Base-by-base conservation (phyloP, 441 rosid genomes). In the Jatropha podagrica region DNA sequence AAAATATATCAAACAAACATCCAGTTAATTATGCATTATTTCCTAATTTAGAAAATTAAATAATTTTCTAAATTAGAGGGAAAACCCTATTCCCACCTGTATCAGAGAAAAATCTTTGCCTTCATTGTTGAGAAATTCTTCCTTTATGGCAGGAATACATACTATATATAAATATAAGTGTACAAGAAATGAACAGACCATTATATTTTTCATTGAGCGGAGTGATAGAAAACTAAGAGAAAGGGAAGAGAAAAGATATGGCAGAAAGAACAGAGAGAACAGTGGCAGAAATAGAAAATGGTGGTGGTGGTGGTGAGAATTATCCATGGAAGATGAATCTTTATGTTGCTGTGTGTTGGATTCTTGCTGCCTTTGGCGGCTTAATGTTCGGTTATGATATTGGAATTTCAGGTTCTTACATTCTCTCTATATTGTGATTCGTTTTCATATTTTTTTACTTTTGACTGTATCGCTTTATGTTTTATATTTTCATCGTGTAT, bases 381-480 rank as follows among this genome's bases (percentile, higher is more conserved):
- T 77, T 89, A 32, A 86, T 91, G 83, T 91, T 91, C 14, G 93
- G 96, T 15, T 91, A 91, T 61, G 93, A 88, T 76, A 91, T 91
- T 62, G 95, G 95, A 71, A 86, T 90, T 64, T 90, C 95, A 72
- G 90, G 92, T 87, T 37, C 56, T 32, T 59, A 6, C 6, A 15
- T 18, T 5, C n/a, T 54, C 58, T 54, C 5, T 52, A 52, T 52
- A 4, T 52, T 52, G 5, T 18, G 5, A 54, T 54, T 12, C 58
- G 14, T 15, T 32, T 1, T 32, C 32, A 32, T 32, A 32, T 32
- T 32, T 32, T 32, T 32, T 48, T 13, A 15, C 14, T 48, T 48
- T 48, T 48, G 52, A 3, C 14, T 48, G 14, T 10, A 10, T 48
- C 3, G 15, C 11, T 48, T 48, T 3, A 15, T 48, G 14, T 48